Evolutionary conservation across 345 rosid species (phyloP), one percentile per base, ranked within the genome.

Genomic region (Syzygium aromaticum): DNA sequence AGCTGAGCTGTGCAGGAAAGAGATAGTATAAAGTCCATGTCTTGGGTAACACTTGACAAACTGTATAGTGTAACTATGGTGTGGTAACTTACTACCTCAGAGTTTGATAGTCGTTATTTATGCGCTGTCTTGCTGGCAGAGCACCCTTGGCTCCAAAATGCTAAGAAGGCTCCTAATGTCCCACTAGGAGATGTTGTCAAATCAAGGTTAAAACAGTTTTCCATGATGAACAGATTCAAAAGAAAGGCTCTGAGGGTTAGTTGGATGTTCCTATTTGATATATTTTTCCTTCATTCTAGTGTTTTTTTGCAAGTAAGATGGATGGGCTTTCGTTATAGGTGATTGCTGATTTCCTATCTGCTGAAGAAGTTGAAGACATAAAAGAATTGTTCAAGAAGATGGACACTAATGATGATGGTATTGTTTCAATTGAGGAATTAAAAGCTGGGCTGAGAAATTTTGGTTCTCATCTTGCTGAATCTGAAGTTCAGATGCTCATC

Each of bases 141-240:
- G 94, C 99, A 98, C 90, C 92, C 98, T 59, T 98, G 99, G 99
- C 95, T 98, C 92, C 98, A 93, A 91, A 98, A 98, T 91, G 99
- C 99, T 56, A 98, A 94, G 92, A 98, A 96, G 88, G 98, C 98
- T 89, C 96, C 99, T 56, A 95, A 98, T 92, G 95, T 95, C 86
- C 98, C 98, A 89, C 99, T 96, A 86, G 99, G 99, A 78, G 99
- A 98, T 93, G 98, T 94, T 90, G 99, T 98, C 88, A 98, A 94
- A 91, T 92, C 99, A 61, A 94, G 99, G 90, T 95, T 98, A 54
- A 96, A 96, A 92, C 99, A 98, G 87, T 98, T 98, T 91, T 98
- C 99, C 43, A 94, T 96, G 96, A 98, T 96, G 99, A 98, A 98
- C 94, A 93, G 99, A 94, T 98, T 98, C 95, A 98, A 98, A 93